Evolutionary conservation across 192 early-diverging fungal genomes (phyloP), one percentile per base, ranked within the genome.

Genomic region (Umbelopsis ramanniana): DNA sequence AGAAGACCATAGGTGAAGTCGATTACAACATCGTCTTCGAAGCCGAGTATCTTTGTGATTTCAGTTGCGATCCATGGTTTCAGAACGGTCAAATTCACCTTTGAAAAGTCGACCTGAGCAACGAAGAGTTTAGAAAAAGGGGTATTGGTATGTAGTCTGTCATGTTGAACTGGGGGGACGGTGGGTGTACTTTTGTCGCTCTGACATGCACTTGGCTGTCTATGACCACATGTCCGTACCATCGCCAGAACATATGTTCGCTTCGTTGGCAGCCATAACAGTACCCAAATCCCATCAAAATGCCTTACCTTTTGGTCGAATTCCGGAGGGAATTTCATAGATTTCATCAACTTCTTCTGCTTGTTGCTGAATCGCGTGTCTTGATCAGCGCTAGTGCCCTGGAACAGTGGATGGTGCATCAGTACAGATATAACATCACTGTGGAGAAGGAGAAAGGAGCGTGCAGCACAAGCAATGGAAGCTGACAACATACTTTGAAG

Each of bases 1-100:
- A 99, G 83, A 79, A 96, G 85, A 35, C 90, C 89, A 69, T 92
- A 89, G 4, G 97, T 84, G 77, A 91, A 96, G 47, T 96, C 93
- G 63, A 95, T 86, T 6, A 97, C 84, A 22, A 99, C 89, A 70
- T 99, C 97, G 76, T 99, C 97, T 57, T 99, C 97, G 33, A 96
- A 84, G 3, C 94, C 95, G 35, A 99, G 84, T 8, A 95, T 73
- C 33, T 92, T 83, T 48, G 81, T 85, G 21, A 97, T 81, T 72
- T 86, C 86, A 67, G 80, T 80, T 0, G 88, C 81, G 50, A 99
- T 91, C 97, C 97, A 99, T 2, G 91, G 93, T 76, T 89, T 91
- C 21, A 99, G 90, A 5, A 94, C 93, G 0, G 86, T 81, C 79
- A 97, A 54, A 74, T 97, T 94, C 22, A 99, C 93, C 75, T 97